A percentile compares a stretch with the other conserved stretches of the same genome.
Evolutionary conservation across 352 stramenopile genomes (phyloP).

Genomic region (Phytophthora podocarpi): DNA sequence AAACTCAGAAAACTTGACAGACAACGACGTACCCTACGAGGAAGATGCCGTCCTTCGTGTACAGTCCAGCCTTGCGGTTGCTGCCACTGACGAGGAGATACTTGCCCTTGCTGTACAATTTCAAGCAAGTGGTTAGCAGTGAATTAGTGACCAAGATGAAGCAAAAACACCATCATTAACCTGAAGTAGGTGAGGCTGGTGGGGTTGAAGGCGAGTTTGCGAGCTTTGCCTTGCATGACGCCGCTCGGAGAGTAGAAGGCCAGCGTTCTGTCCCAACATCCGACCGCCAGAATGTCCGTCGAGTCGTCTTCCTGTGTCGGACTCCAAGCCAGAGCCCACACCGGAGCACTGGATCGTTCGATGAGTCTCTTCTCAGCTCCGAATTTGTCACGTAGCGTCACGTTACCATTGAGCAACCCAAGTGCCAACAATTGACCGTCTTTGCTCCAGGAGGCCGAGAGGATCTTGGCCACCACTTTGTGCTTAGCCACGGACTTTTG

Average conservation of each 20-base stretch:
- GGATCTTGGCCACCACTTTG: slow-evolving; percentile 94
- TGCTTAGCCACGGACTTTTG: slow-evolving; percentile 95
- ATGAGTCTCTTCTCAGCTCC: slow-evolving; percentile 92
- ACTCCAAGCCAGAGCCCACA: slow-evolving; percentile 91
- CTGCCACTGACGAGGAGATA: slow-evolving; percentile 92
- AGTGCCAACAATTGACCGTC: slow-evolving; percentile 93
- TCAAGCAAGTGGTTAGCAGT: background rate
- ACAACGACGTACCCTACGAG: slow-evolving; percentile 53
- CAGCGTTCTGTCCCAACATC: slow-evolving; percentile 94
- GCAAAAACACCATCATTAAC: too few species aligned
- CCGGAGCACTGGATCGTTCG: slow-evolving; percentile 72
- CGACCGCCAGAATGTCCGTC: slow-evolving; percentile 89
- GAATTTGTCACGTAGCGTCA: slow-evolving; percentile 92
- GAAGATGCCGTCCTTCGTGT: slow-evolving; percentile 88
- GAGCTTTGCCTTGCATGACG: slow-evolving; percentile 83
- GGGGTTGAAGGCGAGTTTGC: slow-evolving; percentile 93
- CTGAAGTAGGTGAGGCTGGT: slow-evolving; percentile 91
- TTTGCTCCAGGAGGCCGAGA: slow-evolving; percentile 91
- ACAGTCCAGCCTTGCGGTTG: slow-evolving; percentile 88
- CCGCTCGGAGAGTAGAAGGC: slow-evolving; percentile 92
- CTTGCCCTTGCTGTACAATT: slow-evolving; percentile 74
- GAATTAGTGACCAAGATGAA: background rate
- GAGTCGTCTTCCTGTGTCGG: slow-evolving; percentile 75
- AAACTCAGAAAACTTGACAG: too few species aligned
- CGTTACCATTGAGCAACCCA: slow-evolving; percentile 90